Conservation (phyloP, 352 stramenopile genomes). For the Bremia lactucae region DNA sequence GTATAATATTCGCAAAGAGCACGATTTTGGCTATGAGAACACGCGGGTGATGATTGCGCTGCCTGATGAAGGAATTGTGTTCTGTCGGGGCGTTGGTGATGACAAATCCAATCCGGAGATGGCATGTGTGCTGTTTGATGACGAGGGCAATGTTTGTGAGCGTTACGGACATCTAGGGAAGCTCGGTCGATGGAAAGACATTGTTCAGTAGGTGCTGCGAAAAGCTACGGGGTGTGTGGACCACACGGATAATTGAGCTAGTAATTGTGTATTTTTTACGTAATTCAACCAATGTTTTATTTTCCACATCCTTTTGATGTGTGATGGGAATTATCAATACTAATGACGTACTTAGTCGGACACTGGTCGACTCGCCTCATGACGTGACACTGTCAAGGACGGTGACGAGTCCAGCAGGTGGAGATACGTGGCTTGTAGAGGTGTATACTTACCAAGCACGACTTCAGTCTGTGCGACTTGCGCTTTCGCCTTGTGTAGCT, state of each 20-base stretch:
- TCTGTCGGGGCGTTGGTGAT: constrained; percentile 4
- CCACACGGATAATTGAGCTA: too few relatives aligned
- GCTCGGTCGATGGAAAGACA: constrained; percentile 8
- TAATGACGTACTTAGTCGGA: too few relatives aligned
- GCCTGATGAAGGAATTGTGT: constrained; percentile 8
- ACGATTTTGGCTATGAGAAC: constrained; percentile 9
- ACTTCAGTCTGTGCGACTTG: constrained; percentile 41
- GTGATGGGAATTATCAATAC: too few relatives aligned
- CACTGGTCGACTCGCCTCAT: too few relatives aligned
- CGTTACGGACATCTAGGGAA: constrained; percentile 6
- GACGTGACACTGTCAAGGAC: too few relatives aligned
- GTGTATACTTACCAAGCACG: constrained; percentile 56
- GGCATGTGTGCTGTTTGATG: constrained; percentile 11
- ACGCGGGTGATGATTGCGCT: constrained; percentile 9
- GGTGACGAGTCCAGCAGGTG: constrained; percentile 52
- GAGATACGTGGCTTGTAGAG: constrained; percentile 57
- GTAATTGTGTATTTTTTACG: too few relatives aligned
- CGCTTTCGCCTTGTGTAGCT: constrained; percentile 25
- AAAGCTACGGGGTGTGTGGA: too few relatives aligned
- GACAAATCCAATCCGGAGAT: constrained; percentile 4
- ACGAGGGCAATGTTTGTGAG: constrained; percentile 1
- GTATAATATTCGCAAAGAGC: constrained; percentile 8
- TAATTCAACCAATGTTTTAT: too few relatives aligned
- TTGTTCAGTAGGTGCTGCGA: constrained; percentile 4
- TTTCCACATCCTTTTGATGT: too few relatives aligned